These are phyloP conservation scores for Tephrocybe sp. DNA, from an alignment of 768 basidiomycete species.

Conservation along the genomic window DNA sequence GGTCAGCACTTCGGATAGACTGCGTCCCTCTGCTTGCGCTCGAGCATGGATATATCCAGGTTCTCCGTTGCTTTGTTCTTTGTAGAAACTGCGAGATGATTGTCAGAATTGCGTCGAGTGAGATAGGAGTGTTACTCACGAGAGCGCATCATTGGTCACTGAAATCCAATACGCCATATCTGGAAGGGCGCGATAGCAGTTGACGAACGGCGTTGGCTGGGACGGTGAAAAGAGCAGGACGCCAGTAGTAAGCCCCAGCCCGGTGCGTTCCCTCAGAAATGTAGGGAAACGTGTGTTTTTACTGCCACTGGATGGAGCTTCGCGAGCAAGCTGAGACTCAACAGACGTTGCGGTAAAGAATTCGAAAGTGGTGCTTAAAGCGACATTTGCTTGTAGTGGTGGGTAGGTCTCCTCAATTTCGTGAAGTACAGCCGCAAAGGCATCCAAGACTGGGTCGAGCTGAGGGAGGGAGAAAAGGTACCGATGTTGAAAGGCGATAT, in stretches of 20 bases:
- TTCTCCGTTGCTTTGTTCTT: slow-evolving; percentile 16
- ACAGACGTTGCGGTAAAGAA: not conserved
- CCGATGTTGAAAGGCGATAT: not conserved
- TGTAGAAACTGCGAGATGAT: slow-evolving; percentile 10
- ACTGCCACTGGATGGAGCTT: not conserved
- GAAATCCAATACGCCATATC: not conserved
- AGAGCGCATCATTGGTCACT: not conserved
- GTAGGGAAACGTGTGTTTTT: not conserved
- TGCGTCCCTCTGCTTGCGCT: not conserved
- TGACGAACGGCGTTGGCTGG: not conserved
- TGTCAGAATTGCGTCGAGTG: not conserved
- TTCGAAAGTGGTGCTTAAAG: not conserved
- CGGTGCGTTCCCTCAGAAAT: not conserved
- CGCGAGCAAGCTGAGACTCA: not conserved
- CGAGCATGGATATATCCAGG: slow-evolving; percentile 6
- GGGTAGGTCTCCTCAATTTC: not conserved
- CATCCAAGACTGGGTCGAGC: slow-evolving; percentile 2
- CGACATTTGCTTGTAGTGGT: not conserved
- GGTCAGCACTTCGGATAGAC: not conserved
- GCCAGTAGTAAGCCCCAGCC: not conserved
- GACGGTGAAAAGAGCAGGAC: not conserved
- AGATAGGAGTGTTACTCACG: not conserved
- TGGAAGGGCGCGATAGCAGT: not conserved
- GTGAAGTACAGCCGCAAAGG: not conserved
- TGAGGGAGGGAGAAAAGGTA: not conserved